Evolutionary conservation across 208 protist genomes (phyloP), one percentile per base, ranked within the genome.

Genomic region (Blechomonas ayalai): DNA sequence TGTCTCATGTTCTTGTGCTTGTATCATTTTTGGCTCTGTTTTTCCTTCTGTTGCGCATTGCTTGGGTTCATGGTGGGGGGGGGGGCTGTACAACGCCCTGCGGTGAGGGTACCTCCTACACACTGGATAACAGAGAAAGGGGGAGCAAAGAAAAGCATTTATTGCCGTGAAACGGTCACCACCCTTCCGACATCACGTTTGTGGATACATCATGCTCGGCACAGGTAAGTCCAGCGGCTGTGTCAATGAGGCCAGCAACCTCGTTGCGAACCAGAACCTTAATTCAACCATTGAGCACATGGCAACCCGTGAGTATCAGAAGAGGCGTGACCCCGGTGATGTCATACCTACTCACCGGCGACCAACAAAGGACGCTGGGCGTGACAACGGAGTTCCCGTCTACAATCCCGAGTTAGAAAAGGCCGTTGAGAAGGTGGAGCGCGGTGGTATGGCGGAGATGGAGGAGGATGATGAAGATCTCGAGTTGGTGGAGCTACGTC

Each of bases 171-270:
- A n/a, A n/a, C n/a, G n/a, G n/a, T n/a, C n/a, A n/a, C n/a, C n/a
- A n/a, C 19, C 35, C 24, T 26, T 37, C 35, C 28, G 9, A 18
- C 41, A 36, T 19, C 2, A 42, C 22, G 4, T 39, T 4, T 20
- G 13, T 7, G n/a, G n/a, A n/a, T n/a, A n/a, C n/a, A 55, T 19
- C 38, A 94, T 94, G 85, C 52, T 94, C n/a, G 82, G 85, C 34
- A 77, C 73, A 3, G 85, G 85, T 4, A 94, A 94, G 63, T 75
- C 69, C 19, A 88, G 80, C 33, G 81, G 85, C 19, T 55, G 87
- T 51, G 73, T 94, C 48, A 94, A 87, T 52, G 85, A 94, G 76
- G 85, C 85, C 39, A 77, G 68, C 55, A 94, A 94, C 69, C 67
- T 84, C 59, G 82, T 85, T 52, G 85, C 85, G 25, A 94, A 94